These are phyloP conservation scores for Cupressus sempervirens DNA, from an alignment of 75 land plant species.

Conservation along the genomic window DNA sequence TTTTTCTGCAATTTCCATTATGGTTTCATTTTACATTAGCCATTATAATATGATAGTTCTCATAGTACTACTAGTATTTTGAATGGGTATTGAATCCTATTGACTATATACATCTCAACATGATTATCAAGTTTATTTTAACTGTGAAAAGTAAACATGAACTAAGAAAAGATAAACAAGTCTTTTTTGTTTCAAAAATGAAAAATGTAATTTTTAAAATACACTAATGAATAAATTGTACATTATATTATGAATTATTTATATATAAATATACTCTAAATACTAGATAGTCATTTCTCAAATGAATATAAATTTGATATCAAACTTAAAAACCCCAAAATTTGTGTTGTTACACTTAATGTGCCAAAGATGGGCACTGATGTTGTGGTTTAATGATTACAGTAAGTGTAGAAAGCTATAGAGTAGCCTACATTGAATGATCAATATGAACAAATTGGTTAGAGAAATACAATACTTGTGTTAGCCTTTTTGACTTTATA, in stretches of 20 bases:
- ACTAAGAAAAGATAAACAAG: background rate
- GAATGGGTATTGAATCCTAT: slow-evolving; percentile 17
- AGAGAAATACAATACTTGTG: too few relatives aligned
- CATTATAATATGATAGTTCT: background rate
- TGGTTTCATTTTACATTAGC: slow-evolving; percentile 17
- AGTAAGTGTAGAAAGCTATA: background rate
- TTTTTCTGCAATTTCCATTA: slow-evolving; percentile 11
- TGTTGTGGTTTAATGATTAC: slow-evolving; percentile 8
- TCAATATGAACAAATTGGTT: too few relatives aligned
- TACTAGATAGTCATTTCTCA: background rate
- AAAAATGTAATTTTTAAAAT: too few relatives aligned
- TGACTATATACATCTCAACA: slow-evolving; percentile 2
- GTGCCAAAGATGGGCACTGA: background rate
- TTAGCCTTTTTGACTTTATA: too few relatives aligned
- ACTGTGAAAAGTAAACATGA: background rate
- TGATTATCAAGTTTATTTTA: slow-evolving; percentile 3
- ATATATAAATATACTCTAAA: too few relatives aligned
- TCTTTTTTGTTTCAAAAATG: background rate
- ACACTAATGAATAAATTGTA: too few relatives aligned
- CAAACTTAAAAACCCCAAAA: slow-evolving; percentile 1
- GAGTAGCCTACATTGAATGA: too few relatives aligned
- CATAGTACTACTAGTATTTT: slow-evolving; percentile 11
- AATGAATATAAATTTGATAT: background rate
- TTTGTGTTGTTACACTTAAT: background rate
- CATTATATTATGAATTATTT: too few relatives aligned